These are phyloP conservation scores for Furcasterigmium furcatum DNA, from an alignment of 2,329 filamentous ascomycete genomes.

Conservation along the genomic window DNA sequence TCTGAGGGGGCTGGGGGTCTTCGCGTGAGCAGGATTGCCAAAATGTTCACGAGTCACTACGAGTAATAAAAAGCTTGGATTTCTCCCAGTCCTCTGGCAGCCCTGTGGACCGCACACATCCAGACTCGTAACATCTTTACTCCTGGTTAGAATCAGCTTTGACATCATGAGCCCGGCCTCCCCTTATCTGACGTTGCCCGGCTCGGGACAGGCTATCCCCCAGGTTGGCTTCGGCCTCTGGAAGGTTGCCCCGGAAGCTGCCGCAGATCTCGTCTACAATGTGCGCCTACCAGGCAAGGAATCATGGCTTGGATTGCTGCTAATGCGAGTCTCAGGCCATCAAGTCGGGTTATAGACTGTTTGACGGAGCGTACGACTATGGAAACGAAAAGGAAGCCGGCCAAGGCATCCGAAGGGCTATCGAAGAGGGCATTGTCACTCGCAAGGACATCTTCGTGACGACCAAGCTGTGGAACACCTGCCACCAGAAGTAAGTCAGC, in stretches of 20 bases:
- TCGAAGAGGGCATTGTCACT: slow-evolving; percentile 58
- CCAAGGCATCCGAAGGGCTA: slow-evolving; percentile 55
- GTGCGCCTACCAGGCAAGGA: not conserved
- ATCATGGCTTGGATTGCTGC: not conserved
- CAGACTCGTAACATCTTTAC: too few relatives aligned
- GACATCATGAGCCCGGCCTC: not conserved
- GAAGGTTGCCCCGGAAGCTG: slow-evolving; percentile 54
- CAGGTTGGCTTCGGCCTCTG: slow-evolving; percentile 64
- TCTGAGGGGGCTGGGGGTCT: too few relatives aligned
- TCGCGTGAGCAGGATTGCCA: too few relatives aligned
- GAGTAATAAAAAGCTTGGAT: too few relatives aligned
- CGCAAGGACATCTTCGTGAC: slow-evolving; percentile 80
- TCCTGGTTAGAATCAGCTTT: too few relatives aligned
- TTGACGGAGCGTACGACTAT: slow-evolving; percentile 54
- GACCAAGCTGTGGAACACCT: slow-evolving; percentile 83
- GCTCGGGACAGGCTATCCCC: slow-evolving; percentile 42
- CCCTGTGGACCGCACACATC: too few relatives aligned
- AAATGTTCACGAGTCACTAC: too few relatives aligned
- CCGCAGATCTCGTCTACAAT: slow-evolving; percentile 61
- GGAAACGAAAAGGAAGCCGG: slow-evolving; percentile 65
- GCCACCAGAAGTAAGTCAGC: slow-evolving; percentile 40
- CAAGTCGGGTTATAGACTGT: slow-evolving; percentile 49
- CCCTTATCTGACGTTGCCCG: not conserved
- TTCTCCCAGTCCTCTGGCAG: too few relatives aligned
- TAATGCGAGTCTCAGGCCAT: slow-evolving; percentile 29